phyloP scores from a whole-genome alignment of 2,329 filamentous ascomycete genomes.

The Fusarium duplospermum region DNA sequence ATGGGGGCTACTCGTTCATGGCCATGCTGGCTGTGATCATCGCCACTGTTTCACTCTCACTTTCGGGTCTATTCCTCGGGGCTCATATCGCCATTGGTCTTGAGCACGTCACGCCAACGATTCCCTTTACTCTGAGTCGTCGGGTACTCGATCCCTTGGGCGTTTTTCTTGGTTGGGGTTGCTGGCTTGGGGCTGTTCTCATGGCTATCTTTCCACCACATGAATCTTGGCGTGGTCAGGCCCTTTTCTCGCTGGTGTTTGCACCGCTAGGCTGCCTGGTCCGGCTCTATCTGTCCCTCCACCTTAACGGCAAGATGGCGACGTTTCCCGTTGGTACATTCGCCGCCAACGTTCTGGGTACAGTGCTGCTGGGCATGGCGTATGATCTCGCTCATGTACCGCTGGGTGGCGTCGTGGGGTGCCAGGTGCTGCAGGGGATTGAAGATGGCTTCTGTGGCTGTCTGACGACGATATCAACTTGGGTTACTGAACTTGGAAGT shows the following conservation, averaged over 20 bases:
- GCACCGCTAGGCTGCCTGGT: conserved; percentile 82
- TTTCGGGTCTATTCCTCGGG: conserved; percentile 77
- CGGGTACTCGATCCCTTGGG: conserved; percentile 71
- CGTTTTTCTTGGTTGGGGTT: conserved; percentile 75
- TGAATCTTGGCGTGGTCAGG: conserved; percentile 79
- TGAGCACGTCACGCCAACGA: conserved; percentile 67
- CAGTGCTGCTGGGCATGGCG: conserved; percentile 77
- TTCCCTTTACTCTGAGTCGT: conserved; percentile 68
- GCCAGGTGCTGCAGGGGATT: conserved; percentile 74
- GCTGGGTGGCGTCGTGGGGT: conserved; percentile 67
- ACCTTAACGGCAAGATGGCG: conserved; percentile 74
- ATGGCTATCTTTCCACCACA: conserved; percentile 79
- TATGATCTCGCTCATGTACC: conserved; percentile 82
- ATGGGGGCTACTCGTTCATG: conserved; percentile 84
- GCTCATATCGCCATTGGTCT: conserved; percentile 78
- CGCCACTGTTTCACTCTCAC: conserved; percentile 75
- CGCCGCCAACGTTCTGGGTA: conserved; percentile 81
- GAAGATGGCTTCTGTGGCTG: conserved; percentile 77
- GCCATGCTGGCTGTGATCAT: conserved; percentile 82
- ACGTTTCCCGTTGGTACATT: conserved; percentile 91
- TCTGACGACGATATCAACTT: conserved; percentile 75
- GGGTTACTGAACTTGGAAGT: conserved; percentile 70
- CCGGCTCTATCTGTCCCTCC: conserved; percentile 78
- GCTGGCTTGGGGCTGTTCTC: conserved; percentile 82
- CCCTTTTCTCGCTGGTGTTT: conserved; percentile 82